A percentile compares a stretch with the other conserved stretches of the same genome.
These are phyloP conservation scores for Tetracladium maxilliforme DNA, from an alignment of 2,329 filamentous ascomycete species.

Conservation along the genomic window DNA sequence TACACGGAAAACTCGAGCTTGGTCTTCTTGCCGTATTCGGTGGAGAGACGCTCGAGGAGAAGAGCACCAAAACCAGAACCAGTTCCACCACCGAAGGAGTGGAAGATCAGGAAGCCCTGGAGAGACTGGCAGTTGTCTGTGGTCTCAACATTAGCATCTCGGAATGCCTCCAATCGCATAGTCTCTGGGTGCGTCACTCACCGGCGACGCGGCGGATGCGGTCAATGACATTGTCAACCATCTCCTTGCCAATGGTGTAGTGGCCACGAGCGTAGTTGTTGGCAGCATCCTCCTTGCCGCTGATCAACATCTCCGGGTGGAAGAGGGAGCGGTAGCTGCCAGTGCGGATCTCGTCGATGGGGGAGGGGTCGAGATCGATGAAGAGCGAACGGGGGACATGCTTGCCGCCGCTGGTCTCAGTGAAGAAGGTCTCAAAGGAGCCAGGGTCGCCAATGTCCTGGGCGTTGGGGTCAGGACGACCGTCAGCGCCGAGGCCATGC, in stretches of 20 bases:
- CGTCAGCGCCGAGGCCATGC: constrained; percentile 47
- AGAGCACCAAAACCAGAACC: constrained; percentile 53
- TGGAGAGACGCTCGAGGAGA: constrained; percentile 46
- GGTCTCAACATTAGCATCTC: constrained; percentile 1
- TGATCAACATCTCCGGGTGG: constrained; percentile 51
- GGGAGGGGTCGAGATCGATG: constrained; percentile 51
- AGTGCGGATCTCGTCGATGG: constrained; percentile 52
- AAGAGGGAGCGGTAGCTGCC: constrained; percentile 47
- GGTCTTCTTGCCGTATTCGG: constrained; percentile 53
- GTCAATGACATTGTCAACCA: constrained; percentile 48
- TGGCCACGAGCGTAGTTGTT: constrained; percentile 58
- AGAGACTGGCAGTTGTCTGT: constrained; percentile 51
- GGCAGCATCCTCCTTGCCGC: constrained; percentile 54
- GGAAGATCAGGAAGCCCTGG: constrained; percentile 54
- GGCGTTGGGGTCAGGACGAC: constrained; percentile 37
- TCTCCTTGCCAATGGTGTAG: constrained; percentile 55
- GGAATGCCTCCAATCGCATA: not conserved
- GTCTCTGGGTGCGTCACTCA: constrained; percentile 19
- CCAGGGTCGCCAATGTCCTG: constrained; percentile 35
- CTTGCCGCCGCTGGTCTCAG: constrained; percentile 47
- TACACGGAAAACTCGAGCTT: constrained; percentile 55
- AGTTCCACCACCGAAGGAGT: constrained; percentile 54
- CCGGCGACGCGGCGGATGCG: constrained; percentile 49
- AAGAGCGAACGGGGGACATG: constrained; percentile 56
- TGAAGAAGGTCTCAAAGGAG: constrained; percentile 53